Base-by-base conservation (phyloP, 306 rosid genomes). In the Pyrus pyrifolia region DNA sequence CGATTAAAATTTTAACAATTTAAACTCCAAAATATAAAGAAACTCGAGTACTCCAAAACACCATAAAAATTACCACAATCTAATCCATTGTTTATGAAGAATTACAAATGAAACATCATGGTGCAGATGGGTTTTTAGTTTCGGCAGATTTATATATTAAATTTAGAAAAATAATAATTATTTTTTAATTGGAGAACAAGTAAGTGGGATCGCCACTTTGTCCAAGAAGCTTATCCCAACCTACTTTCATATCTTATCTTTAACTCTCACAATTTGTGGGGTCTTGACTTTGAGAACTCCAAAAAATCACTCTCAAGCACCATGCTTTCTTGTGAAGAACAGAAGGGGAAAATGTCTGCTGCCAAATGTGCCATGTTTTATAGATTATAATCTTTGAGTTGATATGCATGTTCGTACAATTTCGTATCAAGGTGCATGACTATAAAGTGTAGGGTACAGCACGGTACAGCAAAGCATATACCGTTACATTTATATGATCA, bases 201-300 rank as follows among this genome's bases (percentile, higher is more conserved):
- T 74, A 76, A 82, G 93, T 81, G 89, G 89, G 78, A 74, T 86
- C 80, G 82, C 91, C 14, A 84, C 97, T 88, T 65, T 60, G 77
- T 80, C 93, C 93, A 77, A 89, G 91, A 73, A 86, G 89, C 90
- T 75, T 84, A 88, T 84, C 97, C 91, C 91, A 85, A 83, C 78
- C 85, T 46, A 44, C 58, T 74, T 75, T 81, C 88, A 78, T 80
- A 90, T 90, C 92, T 90, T 92, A 88, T 90, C 93, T 83, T 83
- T 85, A 66, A 59, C 74, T 29, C 59, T 77, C 83, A 68, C 70
- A 72, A 72, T 75, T 83, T 79, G 96, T 88, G 96, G 93, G 93
- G 93, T 87, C 90, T 87, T 23, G 63, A 57, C 77, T 67, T 80
- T 75, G 73, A 78, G 77, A 82, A 85, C 86, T 83, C 83, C 72